Base-by-base conservation (phyloP, 495 filamentous ascomycete species). In the Amniculicola lignicola region DNA sequence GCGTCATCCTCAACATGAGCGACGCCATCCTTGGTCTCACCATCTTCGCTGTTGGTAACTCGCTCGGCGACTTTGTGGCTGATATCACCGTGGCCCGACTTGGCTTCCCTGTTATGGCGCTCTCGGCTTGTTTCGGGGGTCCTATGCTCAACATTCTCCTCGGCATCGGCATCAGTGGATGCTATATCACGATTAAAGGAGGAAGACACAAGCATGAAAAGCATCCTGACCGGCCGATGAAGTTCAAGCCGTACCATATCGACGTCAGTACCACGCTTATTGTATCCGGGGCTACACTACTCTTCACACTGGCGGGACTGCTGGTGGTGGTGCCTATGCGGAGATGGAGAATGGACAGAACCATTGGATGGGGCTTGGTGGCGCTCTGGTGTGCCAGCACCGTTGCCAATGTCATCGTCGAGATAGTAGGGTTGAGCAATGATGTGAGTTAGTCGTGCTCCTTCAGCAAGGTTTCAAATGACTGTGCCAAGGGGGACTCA, bases 131-230 rank as follows among this genome's bases (percentile, higher is more conserved):
- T 65, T 97, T 97, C 63, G 94, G 94, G 14, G 94, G 94, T 0
- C 94, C 94, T 0, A 89, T 99, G 89, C 79, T 99, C 21, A 99
- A 99, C 64, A 99, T 99, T 48, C 73, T 99, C 0, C 81, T 99
- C 11, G 94, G 94, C 0, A 90, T 99, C 40, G 94, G 94, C 2
- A 70, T 96, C 7, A 85, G 85, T 18, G 94, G 94, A 1, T 74
- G 89, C 27, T 95, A 89, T 62, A 93, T 96, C 78, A 88, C 83
- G 3, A 69, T 91, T 23, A 72, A 75, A 4, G 75, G 76, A 12
- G 82, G 81, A 7, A 73, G 79, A 44, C 67, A 79, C 23, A 70
- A 66, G 18, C 77, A 83, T 52, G 51, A 66, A 9, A 78, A 80
- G 43, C 84, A 88, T 59, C 85, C 85, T 2, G 72, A 78, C 59